phyloP scores from a whole-genome alignment of 257 asterid genomes.

The Primulina huaijiensis region DNA sequence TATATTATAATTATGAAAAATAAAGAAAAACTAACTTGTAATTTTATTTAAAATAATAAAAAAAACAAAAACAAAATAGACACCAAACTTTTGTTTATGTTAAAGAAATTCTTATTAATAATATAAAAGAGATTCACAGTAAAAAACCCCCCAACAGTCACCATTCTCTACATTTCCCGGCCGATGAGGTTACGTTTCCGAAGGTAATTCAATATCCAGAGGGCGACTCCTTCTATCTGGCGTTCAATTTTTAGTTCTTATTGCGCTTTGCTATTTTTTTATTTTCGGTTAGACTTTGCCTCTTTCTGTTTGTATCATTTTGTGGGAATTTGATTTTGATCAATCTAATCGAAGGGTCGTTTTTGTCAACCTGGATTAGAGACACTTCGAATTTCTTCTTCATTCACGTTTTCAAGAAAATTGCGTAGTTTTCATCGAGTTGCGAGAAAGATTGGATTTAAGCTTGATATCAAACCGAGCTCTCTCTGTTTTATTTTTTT shows the following conservation, averaged over 20 bases:
- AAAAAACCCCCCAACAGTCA: slow-evolving; percentile 27
- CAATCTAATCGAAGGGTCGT: neutral
- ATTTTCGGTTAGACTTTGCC: neutral
- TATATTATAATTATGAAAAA: too few relatives aligned
- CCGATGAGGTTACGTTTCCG: slow-evolving; percentile 18
- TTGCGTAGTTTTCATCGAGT: slow-evolving; percentile 18
- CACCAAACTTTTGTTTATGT: too few relatives aligned
- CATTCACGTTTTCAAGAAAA: neutral
- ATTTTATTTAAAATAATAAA: too few relatives aligned
- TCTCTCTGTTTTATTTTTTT: slow-evolving; percentile 4
- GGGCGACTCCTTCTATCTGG: neutral
- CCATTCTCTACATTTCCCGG: neutral
- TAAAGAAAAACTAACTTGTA: too few relatives aligned
- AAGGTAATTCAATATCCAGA: slow-evolving; percentile 22
- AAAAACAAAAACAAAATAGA: too few relatives aligned
- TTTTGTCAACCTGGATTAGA: too few relatives aligned
- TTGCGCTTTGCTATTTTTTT: neutral
- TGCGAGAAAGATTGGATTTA: slow-evolving; percentile 11
- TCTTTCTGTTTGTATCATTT: too few relatives aligned
- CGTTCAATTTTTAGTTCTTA: neutral
- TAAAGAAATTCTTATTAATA: too few relatives aligned
- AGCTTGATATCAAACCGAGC: slow-evolving; percentile 16
- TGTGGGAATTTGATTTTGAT: neutral
- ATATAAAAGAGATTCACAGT: neutral
- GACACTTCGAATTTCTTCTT: neutral